A percentile compares a stretch with the other conserved stretches of the same genome.
Conservation (phyloP, 225 moss, liverwort and hornwort species). For the Physcomitrellopsis africana region DNA sequence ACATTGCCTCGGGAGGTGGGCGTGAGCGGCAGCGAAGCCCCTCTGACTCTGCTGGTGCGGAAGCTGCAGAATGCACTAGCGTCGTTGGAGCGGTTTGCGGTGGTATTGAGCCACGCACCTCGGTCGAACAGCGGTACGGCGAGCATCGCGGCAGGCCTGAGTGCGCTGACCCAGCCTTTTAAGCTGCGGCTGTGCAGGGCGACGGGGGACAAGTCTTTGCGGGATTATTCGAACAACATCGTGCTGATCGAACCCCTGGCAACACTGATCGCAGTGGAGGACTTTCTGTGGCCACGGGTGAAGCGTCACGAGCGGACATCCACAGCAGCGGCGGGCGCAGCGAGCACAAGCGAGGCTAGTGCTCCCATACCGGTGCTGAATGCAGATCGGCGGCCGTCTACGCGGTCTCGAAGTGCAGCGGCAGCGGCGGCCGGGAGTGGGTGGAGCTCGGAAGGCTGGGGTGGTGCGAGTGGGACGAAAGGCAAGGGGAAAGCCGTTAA, state of each 20-base stretch:
- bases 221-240: constrained; percentile 90
- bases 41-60: constrained; percentile 78
- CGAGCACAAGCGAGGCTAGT: constrained; percentile 72
- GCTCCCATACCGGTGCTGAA: constrained; percentile 59
- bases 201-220: constrained; percentile 76
- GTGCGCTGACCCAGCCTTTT: constrained; percentile 89
- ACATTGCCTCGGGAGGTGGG: constrained; percentile 47
- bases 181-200: constrained; percentile 93
- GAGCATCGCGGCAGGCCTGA: constrained; percentile 81
- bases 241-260: constrained; percentile 96
- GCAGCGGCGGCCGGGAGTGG: constrained; percentile 46
- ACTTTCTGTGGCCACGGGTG: constrained; percentile 96
- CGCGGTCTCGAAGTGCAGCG: constrained; percentile 78
- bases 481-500: constrained; percentile 92
- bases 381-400: constrained; percentile 66
- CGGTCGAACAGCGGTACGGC: constrained; percentile 79
- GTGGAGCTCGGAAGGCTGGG: constrained; percentile 56
- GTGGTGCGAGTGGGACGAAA: constrained; percentile 61
- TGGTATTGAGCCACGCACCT: constrained; percentile 85
- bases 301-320: constrained; percentile 70
- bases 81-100: constrained; percentile 92
- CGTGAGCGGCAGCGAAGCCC: constrained; percentile 51
- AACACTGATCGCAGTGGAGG: constrained; percentile 88
- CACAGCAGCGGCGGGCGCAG: constrained; percentile 37
- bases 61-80: constrained; percentile 96